phyloP scores from a whole-genome alignment of 2,329 filamentous ascomycete genomes.

The Aspergillus sp. region DNA sequence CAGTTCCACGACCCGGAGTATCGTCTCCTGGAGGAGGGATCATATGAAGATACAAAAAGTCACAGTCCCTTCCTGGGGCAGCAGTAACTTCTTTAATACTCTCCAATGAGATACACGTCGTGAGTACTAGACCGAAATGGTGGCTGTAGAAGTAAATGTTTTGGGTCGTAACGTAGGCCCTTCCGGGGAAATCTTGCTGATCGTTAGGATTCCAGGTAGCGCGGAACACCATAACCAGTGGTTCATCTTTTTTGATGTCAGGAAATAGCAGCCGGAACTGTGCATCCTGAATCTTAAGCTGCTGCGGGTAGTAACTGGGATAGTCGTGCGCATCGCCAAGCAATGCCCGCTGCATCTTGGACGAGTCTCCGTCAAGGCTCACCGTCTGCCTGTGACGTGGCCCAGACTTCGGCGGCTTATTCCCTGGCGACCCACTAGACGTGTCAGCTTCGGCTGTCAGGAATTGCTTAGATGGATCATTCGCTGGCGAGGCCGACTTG shows the following conservation, averaged over 20 bases:
- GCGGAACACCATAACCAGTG: conserved; percentile 86
- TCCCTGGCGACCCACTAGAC: conserved; percentile 23
- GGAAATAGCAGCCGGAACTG: conserved; percentile 94
- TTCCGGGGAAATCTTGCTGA: conserved; percentile 75
- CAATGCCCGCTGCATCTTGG: conserved; percentile 37
- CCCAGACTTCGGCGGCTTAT: conserved; percentile 29
- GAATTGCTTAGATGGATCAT: conserved; percentile 28
- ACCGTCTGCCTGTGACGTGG: conserved; percentile 57
- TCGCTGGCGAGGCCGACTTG: conserved; percentile 24
- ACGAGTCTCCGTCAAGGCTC: conserved; percentile 53
- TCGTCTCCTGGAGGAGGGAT: conserved; percentile 63
- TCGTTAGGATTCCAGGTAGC: conserved; percentile 83
- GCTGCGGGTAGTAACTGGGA: conserved; percentile 75
- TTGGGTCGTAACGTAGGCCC: conserved; percentile 82
- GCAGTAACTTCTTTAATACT: conserved; percentile 86
- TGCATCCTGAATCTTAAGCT: conserved; percentile 81
- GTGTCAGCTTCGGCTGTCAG: conserved; percentile 23
- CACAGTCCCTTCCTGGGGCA: conserved; percentile 84
- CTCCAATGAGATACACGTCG: conserved; percentile 73
- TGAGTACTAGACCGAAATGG: conserved; percentile 84
- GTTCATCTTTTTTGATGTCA: conserved; percentile 72
- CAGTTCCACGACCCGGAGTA: conserved; percentile 72
- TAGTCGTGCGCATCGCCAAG: conserved; percentile 53
- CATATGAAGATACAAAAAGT: conserved; percentile 85
- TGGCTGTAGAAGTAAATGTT: conserved; percentile 97